Percentiles rank a stretch among this genome's conserved stretches.
These are phyloP conservation scores for Talaromyces stipitatus DNA, from an alignment of 495 filamentous ascomycete genomes.

Conservation along the genomic window DNA sequence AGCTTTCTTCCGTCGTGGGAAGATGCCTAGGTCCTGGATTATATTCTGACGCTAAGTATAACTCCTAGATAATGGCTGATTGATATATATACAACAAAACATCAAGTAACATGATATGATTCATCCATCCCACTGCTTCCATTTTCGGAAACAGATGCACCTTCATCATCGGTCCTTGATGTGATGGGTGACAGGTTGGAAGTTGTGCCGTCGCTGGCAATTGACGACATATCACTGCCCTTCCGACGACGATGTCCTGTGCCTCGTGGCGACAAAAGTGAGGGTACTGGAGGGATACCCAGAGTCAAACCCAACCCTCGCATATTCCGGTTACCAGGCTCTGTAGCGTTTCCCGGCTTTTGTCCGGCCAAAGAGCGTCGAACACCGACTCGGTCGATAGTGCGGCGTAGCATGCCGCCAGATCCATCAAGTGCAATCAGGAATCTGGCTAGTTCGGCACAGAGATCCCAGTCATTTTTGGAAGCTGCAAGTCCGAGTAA, in stretches of 20 bases:
- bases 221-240: conserved; percentile 9
- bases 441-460: conserved; percentile 90
- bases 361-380: conserved; percentile 10
- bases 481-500: conserved; percentile 74
- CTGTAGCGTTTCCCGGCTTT: neutral
- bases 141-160: conserved; percentile 21
- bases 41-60: neutral
- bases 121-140: conserved; percentile 11
- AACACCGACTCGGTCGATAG: conserved; percentile 61
- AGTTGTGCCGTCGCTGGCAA: conserved; percentile 2
- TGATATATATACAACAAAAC: conserved; percentile 9
- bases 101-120: conserved; percentile 1
- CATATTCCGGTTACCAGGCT: conserved; percentile 20
- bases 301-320: conserved; percentile 35
- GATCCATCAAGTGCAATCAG: conserved; percentile 84
- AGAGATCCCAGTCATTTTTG: conserved; percentile 91
- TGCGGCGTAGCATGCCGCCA: conserved; percentile 72
- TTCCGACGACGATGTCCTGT: neutral
- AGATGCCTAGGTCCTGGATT: neutral
- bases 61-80: neutral
- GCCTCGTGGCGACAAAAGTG: conserved; percentile 23
- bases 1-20: neutral
- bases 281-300: conserved; percentile 20
- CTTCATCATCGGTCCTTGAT: conserved; percentile 5
- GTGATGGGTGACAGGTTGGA: conserved; percentile 4